A percentile compares a stretch with the other conserved stretches of the same genome.
Conservation (phyloP, 176 grass and related monocot species). For the Poa annua region DNA sequence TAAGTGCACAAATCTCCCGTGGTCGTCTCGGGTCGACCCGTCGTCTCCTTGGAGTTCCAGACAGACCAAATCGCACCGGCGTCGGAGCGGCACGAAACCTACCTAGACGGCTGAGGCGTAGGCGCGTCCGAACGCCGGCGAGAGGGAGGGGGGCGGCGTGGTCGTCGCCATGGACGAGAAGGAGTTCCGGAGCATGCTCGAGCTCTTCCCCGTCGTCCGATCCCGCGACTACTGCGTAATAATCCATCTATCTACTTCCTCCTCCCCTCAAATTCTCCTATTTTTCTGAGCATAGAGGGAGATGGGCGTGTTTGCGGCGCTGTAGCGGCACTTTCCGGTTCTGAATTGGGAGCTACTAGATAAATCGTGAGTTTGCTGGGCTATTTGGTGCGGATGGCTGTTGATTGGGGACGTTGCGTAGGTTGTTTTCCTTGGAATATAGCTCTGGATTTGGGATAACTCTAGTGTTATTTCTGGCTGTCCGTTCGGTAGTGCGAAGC, state of each 20-base stretch:
- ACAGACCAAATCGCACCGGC: neutral
- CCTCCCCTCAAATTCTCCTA: neutral
- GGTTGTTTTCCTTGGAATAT: neutral
- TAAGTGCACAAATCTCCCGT: neutral
- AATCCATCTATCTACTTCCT: conserved; percentile 34
- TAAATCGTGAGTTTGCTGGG: neutral
- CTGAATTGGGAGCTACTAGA: neutral
- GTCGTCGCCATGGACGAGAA: conserved; percentile 70
- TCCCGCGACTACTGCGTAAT: conserved; percentile 85
- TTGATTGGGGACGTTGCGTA: neutral
- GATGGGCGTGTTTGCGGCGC: neutral
- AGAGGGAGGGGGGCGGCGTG: neutral
- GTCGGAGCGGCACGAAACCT: conserved; percentile 20
- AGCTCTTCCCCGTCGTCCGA: conserved; percentile 85
- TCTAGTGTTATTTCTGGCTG: neutral
- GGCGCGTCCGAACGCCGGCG: conserved; percentile 4
- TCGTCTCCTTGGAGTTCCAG: neutral
- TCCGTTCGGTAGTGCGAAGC: neutral
- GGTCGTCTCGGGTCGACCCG: conserved; percentile 24
- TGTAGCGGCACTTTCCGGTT: neutral
- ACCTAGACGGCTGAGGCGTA: neutral
- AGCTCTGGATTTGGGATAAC: conserved; percentile 28
- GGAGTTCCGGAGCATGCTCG: conserved; percentile 83
- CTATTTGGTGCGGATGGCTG: neutral
- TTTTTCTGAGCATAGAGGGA: neutral